Base-by-base conservation (phyloP, 2,329 filamentous ascomycete genomes). In the Daldinia sp. region DNA sequence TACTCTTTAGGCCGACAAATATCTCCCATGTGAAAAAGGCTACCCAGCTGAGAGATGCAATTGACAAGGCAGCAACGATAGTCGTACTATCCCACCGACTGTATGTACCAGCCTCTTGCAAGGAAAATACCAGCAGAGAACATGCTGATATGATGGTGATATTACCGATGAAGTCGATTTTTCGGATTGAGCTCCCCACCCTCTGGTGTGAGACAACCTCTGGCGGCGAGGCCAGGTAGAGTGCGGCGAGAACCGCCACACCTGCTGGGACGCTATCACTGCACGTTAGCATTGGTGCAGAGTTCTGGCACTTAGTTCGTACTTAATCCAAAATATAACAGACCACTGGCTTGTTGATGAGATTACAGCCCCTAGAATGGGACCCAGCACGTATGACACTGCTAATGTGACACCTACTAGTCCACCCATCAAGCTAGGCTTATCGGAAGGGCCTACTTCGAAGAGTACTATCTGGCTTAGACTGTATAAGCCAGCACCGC, bases 271-370 rank as follows among this genome's bases (percentile, higher is more conserved):
- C 80, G 69, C 85, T 87, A 62, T 9, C n/a, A 23, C 6, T 6
- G 30, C 48, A 23, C 33, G 18, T 67, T 74, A 62, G 76, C n/a
- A 59, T 23, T 33, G 28, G 5, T 20, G 6, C 9, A 4, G 30
- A 5, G 6, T 18, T 12, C 56, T n/a, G 56, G 20, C 66, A 48
- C 0, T 63, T 46, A 7, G 57, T 7, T 71, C 83, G 51, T 78
- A 89, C 87, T 90, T 90, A 75, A 89, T 85, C 76, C 86, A 86
- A 75, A 90, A 90, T 42, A 90, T 82, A 81, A 87, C 88, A 57
- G 85, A 81, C 88, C 88, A 90, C 48, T 81, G 82, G 18, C 83
- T 82, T 1, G 82, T 78, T n/a, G 85, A 81, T 0, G 86, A 84
- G 23, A 90, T 85, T 2, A 83, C 79, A 1, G 88, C 88, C 4